A percentile compares a stretch with the other conserved stretches of the same genome.
phyloP scores from a whole-genome alignment of 192 early-diverging fungal species.

The Coemansia sp. region DNA sequence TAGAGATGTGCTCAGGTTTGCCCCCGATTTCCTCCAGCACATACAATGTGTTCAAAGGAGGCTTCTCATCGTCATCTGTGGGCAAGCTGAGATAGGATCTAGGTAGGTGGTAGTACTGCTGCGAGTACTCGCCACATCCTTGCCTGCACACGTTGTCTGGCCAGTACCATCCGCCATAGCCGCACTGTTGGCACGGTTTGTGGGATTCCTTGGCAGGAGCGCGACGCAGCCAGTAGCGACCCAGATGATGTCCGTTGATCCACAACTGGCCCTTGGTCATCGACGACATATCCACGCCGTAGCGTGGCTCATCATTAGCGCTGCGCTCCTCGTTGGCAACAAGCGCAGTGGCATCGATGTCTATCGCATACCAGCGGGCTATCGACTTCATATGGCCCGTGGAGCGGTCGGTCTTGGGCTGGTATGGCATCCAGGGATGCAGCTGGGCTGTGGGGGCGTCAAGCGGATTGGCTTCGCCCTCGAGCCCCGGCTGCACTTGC shows the following conservation, averaged over 20 bases:
- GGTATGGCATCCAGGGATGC: not conserved
- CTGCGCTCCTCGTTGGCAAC: not conserved
- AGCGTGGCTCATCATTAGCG: constrained; percentile 1
- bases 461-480: constrained; percentile 8
- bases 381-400: not conserved
- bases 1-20: constrained; percentile 19
- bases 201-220: constrained; percentile 16
- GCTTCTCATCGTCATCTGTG: not conserved
- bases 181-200: constrained; percentile 31
- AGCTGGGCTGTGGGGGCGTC: not conserved
- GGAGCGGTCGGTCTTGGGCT: no score
- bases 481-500: constrained; percentile 28
- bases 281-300: constrained; percentile 38
- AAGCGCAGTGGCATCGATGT: constrained; percentile 21
- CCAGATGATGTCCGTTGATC: constrained; percentile 48
- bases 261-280: constrained; percentile 54
- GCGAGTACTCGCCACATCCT: constrained; percentile 41
- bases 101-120: constrained; percentile 51
- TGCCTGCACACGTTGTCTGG: constrained; percentile 33
- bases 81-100: constrained; percentile 28
- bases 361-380: constrained; percentile 36
- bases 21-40: constrained; percentile 45
- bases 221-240: constrained; percentile 47
- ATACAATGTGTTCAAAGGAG: constrained; percentile 12
- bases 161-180: constrained; percentile 36